These are phyloP conservation scores for Globisporangium emineosum DNA, from an alignment of 352 stramenopile species.

Conservation along the genomic window DNA sequence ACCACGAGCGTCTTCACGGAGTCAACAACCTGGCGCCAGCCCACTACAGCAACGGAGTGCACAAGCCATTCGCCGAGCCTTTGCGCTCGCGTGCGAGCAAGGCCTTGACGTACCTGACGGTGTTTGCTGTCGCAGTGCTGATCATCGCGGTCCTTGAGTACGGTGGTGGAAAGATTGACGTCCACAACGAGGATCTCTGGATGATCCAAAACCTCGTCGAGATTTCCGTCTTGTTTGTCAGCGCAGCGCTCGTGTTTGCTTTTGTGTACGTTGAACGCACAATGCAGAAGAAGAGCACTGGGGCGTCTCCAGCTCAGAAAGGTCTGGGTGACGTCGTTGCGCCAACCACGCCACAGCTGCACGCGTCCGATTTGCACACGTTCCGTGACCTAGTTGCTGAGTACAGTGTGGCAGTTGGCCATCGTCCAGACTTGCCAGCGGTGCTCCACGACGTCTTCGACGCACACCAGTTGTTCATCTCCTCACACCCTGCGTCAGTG, in stretches of 20 bases:
- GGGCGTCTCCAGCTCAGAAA: neutral
- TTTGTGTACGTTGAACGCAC: slow-evolving; percentile 5
- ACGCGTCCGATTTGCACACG: slow-evolving; percentile 12
- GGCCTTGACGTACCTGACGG: neutral
- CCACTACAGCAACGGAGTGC: neutral
- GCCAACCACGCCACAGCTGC: neutral
- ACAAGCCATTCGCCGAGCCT: slow-evolving; percentile 15
- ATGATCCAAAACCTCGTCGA: slow-evolving; percentile 24
- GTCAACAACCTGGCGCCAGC: slow-evolving; percentile 3
- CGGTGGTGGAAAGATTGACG: slow-evolving; percentile 18
- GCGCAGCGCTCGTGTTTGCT: neutral
- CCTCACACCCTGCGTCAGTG: neutral
- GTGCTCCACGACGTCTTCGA: slow-evolving; percentile 27
- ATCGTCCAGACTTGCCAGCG: slow-evolving; percentile 26
- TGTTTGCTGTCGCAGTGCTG: neutral
- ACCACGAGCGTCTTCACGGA: slow-evolving; percentile 13
- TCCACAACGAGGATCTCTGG: slow-evolving; percentile 14
- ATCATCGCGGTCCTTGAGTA: slow-evolving; percentile 17
- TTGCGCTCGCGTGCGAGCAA: slow-evolving; percentile 11
- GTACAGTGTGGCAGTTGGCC: slow-evolving; percentile 26
- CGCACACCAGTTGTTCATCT: slow-evolving; percentile 13
- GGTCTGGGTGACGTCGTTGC: neutral
- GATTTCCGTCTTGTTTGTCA: neutral
- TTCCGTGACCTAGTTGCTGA: slow-evolving; percentile 29
- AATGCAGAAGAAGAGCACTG: neutral